Evolutionary conservation across 1,284 basidiomycete species (phyloP).

Genomic region (Ustilago tritici): DNA sequence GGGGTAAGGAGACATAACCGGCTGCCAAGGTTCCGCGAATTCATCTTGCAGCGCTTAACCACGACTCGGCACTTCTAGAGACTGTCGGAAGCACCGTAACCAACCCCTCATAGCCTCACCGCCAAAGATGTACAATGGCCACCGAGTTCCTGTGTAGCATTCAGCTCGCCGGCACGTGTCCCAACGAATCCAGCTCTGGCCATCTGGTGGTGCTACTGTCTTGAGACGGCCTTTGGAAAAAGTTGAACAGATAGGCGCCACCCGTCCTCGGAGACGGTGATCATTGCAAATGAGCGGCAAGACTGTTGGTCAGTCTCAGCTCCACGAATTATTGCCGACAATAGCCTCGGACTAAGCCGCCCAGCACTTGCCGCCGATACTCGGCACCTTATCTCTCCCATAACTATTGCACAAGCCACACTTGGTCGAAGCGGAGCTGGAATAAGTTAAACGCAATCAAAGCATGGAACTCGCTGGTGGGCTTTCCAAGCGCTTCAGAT

Average conservation of each 20-base stretch:
- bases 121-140: not conserved
- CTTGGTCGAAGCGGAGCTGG: constrained; percentile 1
- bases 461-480: not conserved
- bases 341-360: not conserved
- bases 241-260: not conserved
- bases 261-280: not conserved
- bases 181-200: not conserved
- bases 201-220: not conserved
- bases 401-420: not conserved
- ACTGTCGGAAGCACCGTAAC: not conserved
- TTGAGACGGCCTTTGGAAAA: not conserved
- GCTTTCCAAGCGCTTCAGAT: not conserved
- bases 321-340: not conserved
- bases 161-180: too few relatives aligned
- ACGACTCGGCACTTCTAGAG: too few relatives aligned
- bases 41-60: not conserved
- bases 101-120: not conserved
- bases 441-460: not conserved
- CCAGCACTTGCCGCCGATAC: not conserved
- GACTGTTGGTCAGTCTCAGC: not conserved
- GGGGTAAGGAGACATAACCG: constrained; percentile 2
- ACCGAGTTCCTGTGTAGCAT: not conserved
- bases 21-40: not conserved
- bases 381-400: not conserved
- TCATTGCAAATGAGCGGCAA: not conserved